phyloP scores from a whole-genome alignment of 345 rosid genomes.

The Syzygium aqueum region DNA sequence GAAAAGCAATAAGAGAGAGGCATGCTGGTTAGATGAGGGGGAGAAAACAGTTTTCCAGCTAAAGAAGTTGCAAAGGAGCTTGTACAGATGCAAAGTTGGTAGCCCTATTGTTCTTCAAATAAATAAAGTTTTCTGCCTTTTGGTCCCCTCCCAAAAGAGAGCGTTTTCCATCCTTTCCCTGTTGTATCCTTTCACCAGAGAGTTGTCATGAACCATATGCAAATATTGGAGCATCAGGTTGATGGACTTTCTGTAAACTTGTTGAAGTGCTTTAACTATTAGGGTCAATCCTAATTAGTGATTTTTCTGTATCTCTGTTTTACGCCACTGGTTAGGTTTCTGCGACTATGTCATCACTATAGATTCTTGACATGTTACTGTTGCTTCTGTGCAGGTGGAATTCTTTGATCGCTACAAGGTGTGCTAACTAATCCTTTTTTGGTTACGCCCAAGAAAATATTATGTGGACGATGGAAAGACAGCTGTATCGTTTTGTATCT shows the following conservation, averaged over 20 bases:
- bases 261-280: background rate
- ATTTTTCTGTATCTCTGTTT: background rate
- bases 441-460: background rate
- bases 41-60: background rate
- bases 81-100: background rate
- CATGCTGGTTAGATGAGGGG: background rate
- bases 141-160: background rate
- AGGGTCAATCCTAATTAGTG: background rate
- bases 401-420: slow-evolving; percentile 92
- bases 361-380: background rate
- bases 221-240: background rate
- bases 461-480: background rate
- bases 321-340: background rate
- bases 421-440: background rate
- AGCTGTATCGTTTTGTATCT: background rate
- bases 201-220: background rate
- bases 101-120: background rate
- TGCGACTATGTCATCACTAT: background rate
- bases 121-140: too few relatives aligned
- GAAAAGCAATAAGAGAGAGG: background rate
- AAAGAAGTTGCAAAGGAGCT: background rate
- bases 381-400: slow-evolving; percentile 45
- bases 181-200: background rate
- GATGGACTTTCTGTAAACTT: background rate
- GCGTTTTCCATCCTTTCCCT: background rate